Percentiles rank a stretch among this genome's conserved stretches.
Evolutionary conservation across 179 eudicot species (phyloP).

Genomic region (Gypsophila paniculata): DNA sequence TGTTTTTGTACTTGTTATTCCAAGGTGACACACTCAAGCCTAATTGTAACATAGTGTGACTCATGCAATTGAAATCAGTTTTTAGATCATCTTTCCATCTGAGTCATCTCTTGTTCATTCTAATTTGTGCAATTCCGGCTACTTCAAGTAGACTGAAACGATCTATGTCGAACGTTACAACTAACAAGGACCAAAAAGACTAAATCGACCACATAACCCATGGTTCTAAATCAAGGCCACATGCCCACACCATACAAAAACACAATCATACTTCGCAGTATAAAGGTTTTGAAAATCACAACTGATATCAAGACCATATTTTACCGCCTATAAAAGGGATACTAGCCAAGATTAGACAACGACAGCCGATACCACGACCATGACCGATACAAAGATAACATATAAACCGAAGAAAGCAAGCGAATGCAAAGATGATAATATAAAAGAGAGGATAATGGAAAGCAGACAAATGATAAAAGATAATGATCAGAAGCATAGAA

Average conservation of each 20-base stretch:
- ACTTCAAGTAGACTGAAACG: not conserved
- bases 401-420: not conserved
- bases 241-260: too few species aligned
- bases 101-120: too few species aligned
- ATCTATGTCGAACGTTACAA: not conserved
- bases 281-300: too few species aligned
- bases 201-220: not conserved
- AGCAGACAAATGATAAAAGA: not conserved
- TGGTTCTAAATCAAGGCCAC: too few species aligned
- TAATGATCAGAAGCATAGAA: slow-evolving; percentile 10
- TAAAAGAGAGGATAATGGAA: not conserved
- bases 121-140: too few species aligned
- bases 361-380: too few species aligned
- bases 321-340: too few species aligned
- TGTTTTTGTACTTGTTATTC: not conserved
- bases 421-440: not conserved
- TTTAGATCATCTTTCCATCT: too few species aligned
- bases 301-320: too few species aligned
- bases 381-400: too few species aligned
- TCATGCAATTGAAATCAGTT: slow-evolving; percentile 27
- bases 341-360: too few species aligned
- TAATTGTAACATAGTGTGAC: slow-evolving; percentile 31
- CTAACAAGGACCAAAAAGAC: not conserved
- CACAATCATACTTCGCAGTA: too few species aligned
- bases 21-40: slow-evolving; percentile 9